Percentiles rank a stretch among this genome's conserved stretches.
These are phyloP conservation scores for Galerina marginata DNA, from an alignment of 768 basidiomycete species.

Conservation along the genomic window DNA sequence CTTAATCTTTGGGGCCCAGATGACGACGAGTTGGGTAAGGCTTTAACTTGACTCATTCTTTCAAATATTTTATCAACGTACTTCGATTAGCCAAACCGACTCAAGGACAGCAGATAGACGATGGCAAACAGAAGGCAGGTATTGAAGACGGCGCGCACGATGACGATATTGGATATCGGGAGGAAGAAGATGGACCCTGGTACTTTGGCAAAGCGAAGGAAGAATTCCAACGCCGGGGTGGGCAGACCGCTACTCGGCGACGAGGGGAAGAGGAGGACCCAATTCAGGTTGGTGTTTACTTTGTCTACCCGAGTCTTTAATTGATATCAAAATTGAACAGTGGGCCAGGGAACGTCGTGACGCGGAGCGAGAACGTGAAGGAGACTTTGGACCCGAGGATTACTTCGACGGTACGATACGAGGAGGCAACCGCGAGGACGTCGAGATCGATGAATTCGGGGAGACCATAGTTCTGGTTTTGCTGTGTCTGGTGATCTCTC, in stretches of 20 bases:
- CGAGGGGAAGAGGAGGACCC: conserved; percentile 70
- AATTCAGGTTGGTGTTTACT: conserved; percentile 57
- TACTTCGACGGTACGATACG: conserved; percentile 76
- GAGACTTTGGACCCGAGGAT: conserved; percentile 82
- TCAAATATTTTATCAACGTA: conserved; percentile 7
- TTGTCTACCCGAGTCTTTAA: neutral
- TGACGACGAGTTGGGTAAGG: conserved; percentile 50
- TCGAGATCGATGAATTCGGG: conserved; percentile 69
- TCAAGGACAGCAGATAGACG: conserved; percentile 47
- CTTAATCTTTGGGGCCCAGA: conserved; percentile 70
- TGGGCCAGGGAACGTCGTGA: conserved; percentile 81
- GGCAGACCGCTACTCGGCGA: conserved; percentile 37
- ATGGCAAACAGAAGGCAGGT: conserved; percentile 33
- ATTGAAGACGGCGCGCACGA: conserved; percentile 36
- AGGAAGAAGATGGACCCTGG: conserved; percentile 75
- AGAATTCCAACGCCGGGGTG: conserved; percentile 65
- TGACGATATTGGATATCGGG: conserved; percentile 33
- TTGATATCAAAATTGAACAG: conserved; percentile 36
- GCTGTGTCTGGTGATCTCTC: conserved; percentile 74
- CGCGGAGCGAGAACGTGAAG: conserved; percentile 73
- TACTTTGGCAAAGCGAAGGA: conserved; percentile 84
- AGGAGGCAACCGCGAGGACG: conserved; percentile 64
- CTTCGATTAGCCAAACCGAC: conserved; percentile 24
- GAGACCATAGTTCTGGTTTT: conserved; percentile 83
- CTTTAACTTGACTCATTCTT: neutral